Evolutionary conservation across 1,139 yeast genomes (phyloP), one percentile per base, ranked within the genome.

Genomic region (Pichia kudriavzevii): DNA sequence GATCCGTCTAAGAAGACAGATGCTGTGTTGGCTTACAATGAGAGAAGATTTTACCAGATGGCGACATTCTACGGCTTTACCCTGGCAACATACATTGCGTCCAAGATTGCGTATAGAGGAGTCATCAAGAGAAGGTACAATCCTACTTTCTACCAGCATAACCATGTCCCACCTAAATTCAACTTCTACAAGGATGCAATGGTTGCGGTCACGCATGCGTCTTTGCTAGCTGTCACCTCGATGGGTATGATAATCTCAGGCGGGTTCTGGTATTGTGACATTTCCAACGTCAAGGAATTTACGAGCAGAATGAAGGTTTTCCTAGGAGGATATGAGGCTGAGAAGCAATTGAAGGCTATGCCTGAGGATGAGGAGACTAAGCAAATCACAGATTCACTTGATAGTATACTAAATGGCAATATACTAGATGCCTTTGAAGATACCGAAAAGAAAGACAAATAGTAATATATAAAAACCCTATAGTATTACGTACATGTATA

Each of bases 181-280:
- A 80, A 81, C 33, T 76, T 81, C 56, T 76, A 84, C 41, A 71
- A 75, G 33, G 96, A 88, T 57, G 96, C 95, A 2, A 75, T 85
- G 20, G 77, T 77, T 24, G 97, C 96, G 0, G 87, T 88, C 5
- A 76, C 82, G 0, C 78, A 84, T 26, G 94, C 95, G 0, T 73
- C 94, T 0, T 59, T 82, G 31, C 61, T 87, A 20, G 83, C 95
- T 7, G 69, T 78, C 1, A 71, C 85, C 2, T 73, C 85, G 0
- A 72, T 82, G 48, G 72, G 84, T 4, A 81, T 84, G 82, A 60
- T 74, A 8, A 64, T 78, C 2, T 72, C 84, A 28, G 94, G 95
- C 3, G 66, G 75, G 1, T 79, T 85, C 45, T 85, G 95, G 94
- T 65, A 79, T 20, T 64, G 71, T 56, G 94, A 85, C 52, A 77